These are phyloP conservation scores for Puccinia coronata DNA, from an alignment of 1,284 basidiomycete species.

Conservation along the genomic window DNA sequence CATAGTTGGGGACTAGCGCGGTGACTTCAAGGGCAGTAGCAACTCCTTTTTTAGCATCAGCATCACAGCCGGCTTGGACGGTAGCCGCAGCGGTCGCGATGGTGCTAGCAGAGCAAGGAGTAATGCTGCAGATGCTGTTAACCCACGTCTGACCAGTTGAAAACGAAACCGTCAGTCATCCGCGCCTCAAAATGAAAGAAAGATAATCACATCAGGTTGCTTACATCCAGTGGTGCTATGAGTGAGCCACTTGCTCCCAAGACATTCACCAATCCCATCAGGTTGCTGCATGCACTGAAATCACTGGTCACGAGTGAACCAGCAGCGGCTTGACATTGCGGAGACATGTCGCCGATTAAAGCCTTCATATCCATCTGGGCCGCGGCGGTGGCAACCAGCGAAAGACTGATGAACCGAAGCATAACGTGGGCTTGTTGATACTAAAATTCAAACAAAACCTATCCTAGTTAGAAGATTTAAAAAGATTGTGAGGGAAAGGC, in stretches of 20 bases:
- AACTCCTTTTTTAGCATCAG: constrained; percentile 38
- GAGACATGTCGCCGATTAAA: constrained; percentile 20
- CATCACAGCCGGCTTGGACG: constrained; percentile 6
- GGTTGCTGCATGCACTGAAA: constrained; percentile 26
- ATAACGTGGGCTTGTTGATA: background rate
- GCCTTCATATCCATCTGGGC: constrained; percentile 19
- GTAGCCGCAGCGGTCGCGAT: background rate
- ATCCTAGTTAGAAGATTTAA: background rate
- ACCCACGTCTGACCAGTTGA: constrained; percentile 22
- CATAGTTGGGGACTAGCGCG: constrained; percentile 3
- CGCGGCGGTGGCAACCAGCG: background rate
- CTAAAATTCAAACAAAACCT: background rate
- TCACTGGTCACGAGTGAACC: constrained; percentile 19
- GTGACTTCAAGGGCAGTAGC: constrained; percentile 15
- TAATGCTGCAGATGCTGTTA: background rate
- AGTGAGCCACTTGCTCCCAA: constrained; percentile 12
- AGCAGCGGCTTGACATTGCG: constrained; percentile 14
- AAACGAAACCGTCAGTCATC: background rate
- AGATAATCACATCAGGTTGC: background rate
- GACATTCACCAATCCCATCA: constrained; percentile 30
- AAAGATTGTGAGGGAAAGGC: no score
- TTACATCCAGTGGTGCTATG: constrained; percentile 4
- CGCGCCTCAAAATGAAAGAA: background rate
- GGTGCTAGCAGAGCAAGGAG: constrained; percentile 1
- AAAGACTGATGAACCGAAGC: constrained; percentile 1